Evolutionary conservation across 2,329 filamentous ascomycete genomes (phyloP).

Genomic region (Trichoderma citrinoviride): DNA sequence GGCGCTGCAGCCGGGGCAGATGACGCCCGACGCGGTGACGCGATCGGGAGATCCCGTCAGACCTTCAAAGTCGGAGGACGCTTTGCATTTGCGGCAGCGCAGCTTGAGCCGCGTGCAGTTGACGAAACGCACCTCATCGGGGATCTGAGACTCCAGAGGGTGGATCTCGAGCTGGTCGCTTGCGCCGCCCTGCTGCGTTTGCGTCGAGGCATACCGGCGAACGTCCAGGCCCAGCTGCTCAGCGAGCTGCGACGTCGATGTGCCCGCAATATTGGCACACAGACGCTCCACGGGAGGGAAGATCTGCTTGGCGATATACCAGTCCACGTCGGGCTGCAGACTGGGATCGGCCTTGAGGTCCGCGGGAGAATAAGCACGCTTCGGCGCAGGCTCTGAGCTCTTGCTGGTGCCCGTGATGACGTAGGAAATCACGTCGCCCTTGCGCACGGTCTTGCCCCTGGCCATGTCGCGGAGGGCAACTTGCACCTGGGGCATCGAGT

Average conservation of each 20-base stretch:
- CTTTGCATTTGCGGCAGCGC: constrained; percentile 78
- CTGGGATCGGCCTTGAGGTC: constrained; percentile 75
- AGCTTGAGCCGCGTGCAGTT: constrained; percentile 74
- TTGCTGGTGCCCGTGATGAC: constrained; percentile 77
- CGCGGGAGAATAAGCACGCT: constrained; percentile 82
- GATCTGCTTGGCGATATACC: constrained; percentile 97
- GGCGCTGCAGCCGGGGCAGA: constrained; percentile 67
- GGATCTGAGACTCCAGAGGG: constrained; percentile 90
- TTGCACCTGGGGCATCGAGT: constrained; percentile 95
- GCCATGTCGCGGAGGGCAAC: constrained; percentile 86
- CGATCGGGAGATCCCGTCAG: constrained; percentile 56
- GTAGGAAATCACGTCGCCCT: constrained; percentile 95
- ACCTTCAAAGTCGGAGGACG: constrained; percentile 71
- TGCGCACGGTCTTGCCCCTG: constrained; percentile 81
- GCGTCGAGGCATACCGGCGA: constrained; percentile 67
- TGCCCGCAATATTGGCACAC: constrained; percentile 91
- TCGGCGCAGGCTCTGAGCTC: constrained; percentile 69
- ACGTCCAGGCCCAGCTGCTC: constrained; percentile 92
- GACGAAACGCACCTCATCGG: constrained; percentile 84
- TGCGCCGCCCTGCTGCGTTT: constrained; percentile 47
- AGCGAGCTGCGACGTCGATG: constrained; percentile 83
- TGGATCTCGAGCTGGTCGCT: constrained; percentile 70
- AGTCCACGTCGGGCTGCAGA: constrained; percentile 88
- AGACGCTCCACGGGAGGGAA: constrained; percentile 96
- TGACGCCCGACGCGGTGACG: constrained; percentile 71